Conservation (phyloP, 2,329 filamentous ascomycete species). For the Cladophialophora yegresii region DNA sequence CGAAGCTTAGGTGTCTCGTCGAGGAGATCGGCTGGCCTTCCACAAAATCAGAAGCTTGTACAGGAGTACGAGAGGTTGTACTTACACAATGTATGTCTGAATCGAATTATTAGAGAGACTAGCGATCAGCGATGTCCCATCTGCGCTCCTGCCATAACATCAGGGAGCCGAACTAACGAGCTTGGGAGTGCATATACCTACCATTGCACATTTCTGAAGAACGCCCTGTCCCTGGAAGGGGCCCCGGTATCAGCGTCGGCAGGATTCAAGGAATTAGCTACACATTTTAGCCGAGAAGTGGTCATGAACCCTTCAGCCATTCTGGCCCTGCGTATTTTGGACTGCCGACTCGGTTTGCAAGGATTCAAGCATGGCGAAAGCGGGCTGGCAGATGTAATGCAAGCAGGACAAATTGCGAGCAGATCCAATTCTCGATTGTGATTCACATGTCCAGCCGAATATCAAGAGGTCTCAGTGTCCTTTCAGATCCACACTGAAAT, state of each 20-base stretch:
- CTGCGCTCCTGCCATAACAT: constrained; percentile 47
- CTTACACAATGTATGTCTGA: constrained; percentile 58
- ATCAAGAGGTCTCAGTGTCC: not conserved
- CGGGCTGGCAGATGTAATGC: not conserved
- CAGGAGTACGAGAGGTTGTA: constrained; percentile 1
- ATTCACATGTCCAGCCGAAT: not conserved
- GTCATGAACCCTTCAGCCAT: not conserved
- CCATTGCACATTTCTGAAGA: constrained; percentile 53
- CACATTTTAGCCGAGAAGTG: constrained; percentile 26
- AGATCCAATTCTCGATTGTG: too few species aligned
- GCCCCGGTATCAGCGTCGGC: not conserved
- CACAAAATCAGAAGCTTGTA: not conserved
- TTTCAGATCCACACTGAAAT: not conserved
- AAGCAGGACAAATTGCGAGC: not conserved
- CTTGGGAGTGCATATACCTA: constrained; percentile 31
- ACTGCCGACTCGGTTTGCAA: not conserved
- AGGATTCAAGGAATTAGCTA: constrained; percentile 10
- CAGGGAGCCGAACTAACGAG: not conserved
- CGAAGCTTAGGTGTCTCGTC: constrained; percentile 43
- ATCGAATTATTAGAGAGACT: constrained; percentile 54
- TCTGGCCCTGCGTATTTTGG: not conserved
- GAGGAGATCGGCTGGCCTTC: constrained; percentile 53
- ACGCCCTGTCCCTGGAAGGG: constrained; percentile 19
- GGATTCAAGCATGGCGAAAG: not conserved
- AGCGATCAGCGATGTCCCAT: constrained; percentile 61